phyloP scores from a whole-genome alignment of 495 filamentous ascomycete genomes.

The Hypoxylon fuscum region DNA sequence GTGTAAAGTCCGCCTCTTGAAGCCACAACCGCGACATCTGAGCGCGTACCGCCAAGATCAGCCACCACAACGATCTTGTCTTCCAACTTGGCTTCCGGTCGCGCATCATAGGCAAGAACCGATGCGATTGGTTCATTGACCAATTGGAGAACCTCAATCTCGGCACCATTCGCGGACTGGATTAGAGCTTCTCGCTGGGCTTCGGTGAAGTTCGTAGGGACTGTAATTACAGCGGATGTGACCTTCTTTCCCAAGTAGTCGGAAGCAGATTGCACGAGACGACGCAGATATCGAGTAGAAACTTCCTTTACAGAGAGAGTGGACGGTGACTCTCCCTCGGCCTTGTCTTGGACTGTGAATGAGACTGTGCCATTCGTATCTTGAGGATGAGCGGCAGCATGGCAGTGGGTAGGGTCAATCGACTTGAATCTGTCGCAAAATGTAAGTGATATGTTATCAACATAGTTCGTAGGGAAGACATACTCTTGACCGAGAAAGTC shows the following conservation, averaged over 20 bases:
- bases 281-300: slow-evolving; percentile 84
- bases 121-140: slow-evolving; percentile 94
- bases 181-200: slow-evolving; percentile 82
- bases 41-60: slow-evolving; percentile 91
- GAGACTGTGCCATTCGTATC: slow-evolving; percentile 76
- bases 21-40: slow-evolving; percentile 88
- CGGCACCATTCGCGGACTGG: slow-evolving; percentile 80
- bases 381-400: slow-evolving; percentile 89
- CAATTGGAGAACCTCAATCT: slow-evolving; percentile 88
- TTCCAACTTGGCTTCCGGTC: slow-evolving; percentile 72
- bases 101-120: slow-evolving; percentile 89
- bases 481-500: slow-evolving; percentile 96
- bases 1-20: slow-evolving; percentile 96
- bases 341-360: slow-evolving; percentile 83
- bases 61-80: slow-evolving; percentile 95
- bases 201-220: slow-evolving; percentile 92
- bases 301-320: slow-evolving; percentile 84
- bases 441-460: slow-evolving; percentile 11
- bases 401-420: slow-evolving; percentile 94
- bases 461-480: slow-evolving; percentile 9
- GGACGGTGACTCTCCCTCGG: slow-evolving; percentile 62
- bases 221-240: slow-evolving; percentile 89
- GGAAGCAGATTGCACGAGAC: slow-evolving; percentile 82
- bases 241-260: slow-evolving; percentile 93
- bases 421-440: slow-evolving; percentile 74